A percentile compares a stretch with the other conserved stretches of the same genome.
These are phyloP conservation scores for Kodamaea jinghongensis DNA, from an alignment of 805 yeast genomes.

Conservation along the genomic window DNA sequence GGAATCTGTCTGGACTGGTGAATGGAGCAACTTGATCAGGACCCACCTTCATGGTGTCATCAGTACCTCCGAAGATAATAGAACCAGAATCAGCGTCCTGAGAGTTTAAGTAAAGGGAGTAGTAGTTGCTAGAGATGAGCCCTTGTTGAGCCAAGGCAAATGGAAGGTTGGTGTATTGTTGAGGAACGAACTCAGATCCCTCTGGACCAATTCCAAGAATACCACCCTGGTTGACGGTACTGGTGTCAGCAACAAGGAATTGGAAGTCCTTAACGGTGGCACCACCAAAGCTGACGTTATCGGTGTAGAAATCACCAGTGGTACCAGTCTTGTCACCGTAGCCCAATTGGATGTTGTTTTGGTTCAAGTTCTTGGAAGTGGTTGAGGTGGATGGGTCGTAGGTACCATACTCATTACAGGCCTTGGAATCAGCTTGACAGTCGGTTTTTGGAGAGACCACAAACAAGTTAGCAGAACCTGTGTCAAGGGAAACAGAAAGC, in stretches of 20 bases:
- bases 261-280: constrained; percentile 7
- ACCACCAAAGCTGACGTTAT: constrained; percentile 5
- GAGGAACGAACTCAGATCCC: background rate
- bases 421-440: background rate
- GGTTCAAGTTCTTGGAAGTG: constrained; percentile 5
- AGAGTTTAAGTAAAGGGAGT: constrained; percentile 13
- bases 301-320: constrained; percentile 4
- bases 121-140: constrained; percentile 18
- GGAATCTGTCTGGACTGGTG: background rate
- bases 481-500: constrained; percentile 15
- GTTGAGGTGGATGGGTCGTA: constrained; percentile 12
- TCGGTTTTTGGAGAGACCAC: constrained; percentile 2
- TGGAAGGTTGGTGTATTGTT: constrained; percentile 17
- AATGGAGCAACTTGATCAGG: constrained; percentile 4
- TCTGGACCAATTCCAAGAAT: constrained; percentile 10
- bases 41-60: constrained; percentile 15
- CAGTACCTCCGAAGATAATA: constrained; percentile 16
- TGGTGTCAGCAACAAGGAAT: constrained; percentile 10
- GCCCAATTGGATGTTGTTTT: background rate
- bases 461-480: constrained; percentile 13
- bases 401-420: constrained; percentile 7
- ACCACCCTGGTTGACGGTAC: constrained; percentile 26
- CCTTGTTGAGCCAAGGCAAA: constrained; percentile 26
- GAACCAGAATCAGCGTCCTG: constrained; percentile 8
- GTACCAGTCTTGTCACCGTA: constrained; percentile 5